These are phyloP conservation scores for Phaeosphaeriaceae sp. DNA, from an alignment of 2,329 filamentous ascomycete species.

Conservation along the genomic window DNA sequence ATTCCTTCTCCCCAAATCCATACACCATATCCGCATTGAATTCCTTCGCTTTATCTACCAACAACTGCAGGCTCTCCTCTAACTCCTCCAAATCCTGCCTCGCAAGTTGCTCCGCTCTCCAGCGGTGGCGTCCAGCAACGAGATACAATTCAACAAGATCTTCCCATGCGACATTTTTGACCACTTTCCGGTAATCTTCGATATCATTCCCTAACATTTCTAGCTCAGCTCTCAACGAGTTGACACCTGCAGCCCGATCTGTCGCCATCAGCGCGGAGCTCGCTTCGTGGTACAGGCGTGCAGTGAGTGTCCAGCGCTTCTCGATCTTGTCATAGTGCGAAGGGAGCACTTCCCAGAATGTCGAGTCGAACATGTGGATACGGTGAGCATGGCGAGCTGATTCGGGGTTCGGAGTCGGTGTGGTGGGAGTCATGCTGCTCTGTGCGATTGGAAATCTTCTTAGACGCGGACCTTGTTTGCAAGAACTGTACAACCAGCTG, in stretches of 20 bases:
- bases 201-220: conserved; percentile 19
- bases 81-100: conserved; percentile 20
- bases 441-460: neutral
- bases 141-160: conserved; percentile 21
- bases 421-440: neutral
- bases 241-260: conserved; percentile 9
- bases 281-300: conserved; percentile 9
- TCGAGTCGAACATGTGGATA: conserved; percentile 9
- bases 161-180: conserved; percentile 10
- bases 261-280: conserved; percentile 8
- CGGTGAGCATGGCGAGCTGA: neutral
- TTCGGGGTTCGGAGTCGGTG: neutral
- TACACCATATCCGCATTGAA: conserved; percentile 16
- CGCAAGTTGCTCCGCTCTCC: conserved; percentile 19
- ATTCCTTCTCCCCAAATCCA: conserved; percentile 6
- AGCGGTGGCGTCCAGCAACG: conserved; percentile 9
- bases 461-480: neutral
- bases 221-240: conserved; percentile 21
- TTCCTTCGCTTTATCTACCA: conserved; percentile 11
- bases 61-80: conserved; percentile 9
- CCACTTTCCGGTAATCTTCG: conserved; percentile 9
- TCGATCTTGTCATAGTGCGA: conserved; percentile 16
- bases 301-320: conserved; percentile 6
- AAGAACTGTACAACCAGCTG: neutral
- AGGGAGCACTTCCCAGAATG: conserved; percentile 16